Evolutionary conservation across 2,329 filamentous ascomycete species (phyloP).

Genomic region (Elsinoe arachidis): DNA sequence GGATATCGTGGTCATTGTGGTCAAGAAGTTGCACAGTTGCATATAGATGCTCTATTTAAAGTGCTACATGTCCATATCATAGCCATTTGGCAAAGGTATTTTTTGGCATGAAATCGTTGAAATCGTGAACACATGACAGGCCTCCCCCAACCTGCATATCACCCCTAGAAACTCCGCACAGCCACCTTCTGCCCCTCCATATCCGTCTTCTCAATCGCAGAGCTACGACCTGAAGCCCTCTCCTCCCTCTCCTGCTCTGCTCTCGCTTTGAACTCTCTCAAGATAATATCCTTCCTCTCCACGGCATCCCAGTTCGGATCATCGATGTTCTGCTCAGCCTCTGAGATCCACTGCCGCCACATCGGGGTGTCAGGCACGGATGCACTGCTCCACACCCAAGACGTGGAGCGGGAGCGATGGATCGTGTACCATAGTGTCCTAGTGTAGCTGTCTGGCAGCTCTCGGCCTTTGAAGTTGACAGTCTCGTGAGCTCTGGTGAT

Average conservation of each 20-base stretch:
- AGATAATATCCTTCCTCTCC: not conserved
- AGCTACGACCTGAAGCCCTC: not conserved
- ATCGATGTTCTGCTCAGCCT: slow-evolving; percentile 2
- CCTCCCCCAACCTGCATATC: not conserved
- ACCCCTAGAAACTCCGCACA: not conserved
- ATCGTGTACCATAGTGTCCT: slow-evolving; percentile 5
- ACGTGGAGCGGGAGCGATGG: not conserved
- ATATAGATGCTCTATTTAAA: too few relatives aligned
- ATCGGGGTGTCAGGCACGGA: not conserved
- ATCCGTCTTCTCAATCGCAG: not conserved
- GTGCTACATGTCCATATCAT: not conserved
- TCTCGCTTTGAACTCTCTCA: not conserved
- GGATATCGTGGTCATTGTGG: not conserved
- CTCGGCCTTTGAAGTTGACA: not conserved
- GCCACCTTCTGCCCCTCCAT: not conserved
- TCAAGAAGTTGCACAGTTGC: not conserved
- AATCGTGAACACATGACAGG: not conserved
- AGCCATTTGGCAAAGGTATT: not conserved
- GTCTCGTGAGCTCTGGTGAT: not conserved
- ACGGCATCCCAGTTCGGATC: slow-evolving; percentile 7
- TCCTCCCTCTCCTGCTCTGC: not conserved
- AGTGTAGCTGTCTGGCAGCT: slow-evolving; percentile 2
- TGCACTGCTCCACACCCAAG: not conserved
- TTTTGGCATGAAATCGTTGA: not conserved
- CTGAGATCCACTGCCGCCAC: slow-evolving; percentile 4